Evolutionary conservation across 1,284 basidiomycete species (phyloP).

Genomic region (Microbotryum lychnidis-dioicae): DNA sequence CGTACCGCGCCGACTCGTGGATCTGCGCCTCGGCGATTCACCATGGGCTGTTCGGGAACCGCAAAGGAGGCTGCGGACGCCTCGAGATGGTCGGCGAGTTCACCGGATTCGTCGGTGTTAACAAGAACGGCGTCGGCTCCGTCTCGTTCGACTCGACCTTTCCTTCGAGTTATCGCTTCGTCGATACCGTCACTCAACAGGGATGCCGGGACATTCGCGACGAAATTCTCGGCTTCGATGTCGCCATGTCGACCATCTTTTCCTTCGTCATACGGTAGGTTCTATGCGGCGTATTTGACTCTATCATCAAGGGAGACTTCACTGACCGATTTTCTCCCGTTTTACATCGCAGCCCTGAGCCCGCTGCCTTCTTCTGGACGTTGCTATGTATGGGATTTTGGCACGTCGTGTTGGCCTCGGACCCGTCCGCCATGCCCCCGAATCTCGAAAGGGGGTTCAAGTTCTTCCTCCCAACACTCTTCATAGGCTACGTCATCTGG

Average conservation of each 20-base stretch:
- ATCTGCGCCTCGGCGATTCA: constrained; percentile 78
- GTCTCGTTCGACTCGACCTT: constrained; percentile 66
- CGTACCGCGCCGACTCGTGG: constrained; percentile 76
- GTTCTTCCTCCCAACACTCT: constrained; percentile 68
- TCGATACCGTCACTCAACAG: constrained; percentile 40
- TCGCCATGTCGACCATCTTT: constrained; percentile 56
- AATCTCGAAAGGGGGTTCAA: constrained; percentile 58
- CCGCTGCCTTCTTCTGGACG: constrained; percentile 30
- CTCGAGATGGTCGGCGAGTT: constrained; percentile 62
- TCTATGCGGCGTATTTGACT: not conserved
- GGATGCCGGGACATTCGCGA: constrained; percentile 63
- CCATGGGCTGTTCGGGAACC: constrained; percentile 42
- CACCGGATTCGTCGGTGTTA: constrained; percentile 55
- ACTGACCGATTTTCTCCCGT: not conserved
- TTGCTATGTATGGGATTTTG: constrained; percentile 78
- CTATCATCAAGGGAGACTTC: constrained; percentile 5
- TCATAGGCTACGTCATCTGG: constrained; percentile 74
- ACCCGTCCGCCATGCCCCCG: constrained; percentile 57
- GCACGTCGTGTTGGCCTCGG: constrained; percentile 73
- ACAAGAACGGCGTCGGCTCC: constrained; percentile 58
- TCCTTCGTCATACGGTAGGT: constrained; percentile 57
- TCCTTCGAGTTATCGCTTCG: constrained; percentile 53
- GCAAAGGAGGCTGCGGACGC: constrained; percentile 66
- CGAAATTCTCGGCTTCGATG: constrained; percentile 59
- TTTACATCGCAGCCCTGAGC: constrained; percentile 10